Evolutionary conservation across 2,329 filamentous ascomycete genomes (phyloP), one percentile per base, ranked within the genome.

Genomic region (Niveomyces coronatus): DNA sequence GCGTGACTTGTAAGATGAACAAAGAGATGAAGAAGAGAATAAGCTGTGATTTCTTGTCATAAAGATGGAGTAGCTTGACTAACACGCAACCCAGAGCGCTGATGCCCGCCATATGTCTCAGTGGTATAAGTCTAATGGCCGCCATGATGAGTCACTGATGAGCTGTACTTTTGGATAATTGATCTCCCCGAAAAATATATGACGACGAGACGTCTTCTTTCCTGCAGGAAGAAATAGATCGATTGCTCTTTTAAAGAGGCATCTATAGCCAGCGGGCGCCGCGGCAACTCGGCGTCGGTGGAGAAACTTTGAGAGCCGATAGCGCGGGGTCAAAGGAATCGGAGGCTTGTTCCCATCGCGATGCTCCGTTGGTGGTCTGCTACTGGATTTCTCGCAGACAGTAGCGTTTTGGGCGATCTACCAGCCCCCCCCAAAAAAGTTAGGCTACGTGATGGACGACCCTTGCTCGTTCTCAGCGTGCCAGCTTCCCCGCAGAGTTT

Each of bases 91-190:
- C 40, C 5, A 39, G 16, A 2, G 39, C 11, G 28, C 40, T 42
- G 31, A 38, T 35, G 31, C 30, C 35, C 24, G 32, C 31, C 31
- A 42, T 39, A n/a, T 31, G 31, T 22, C 29, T 39, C 9, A 42
- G 31, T n/a, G 40, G 40, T 17, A 42, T 42, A 18, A 35, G 31
- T 35, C 40, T 15, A 5, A 42, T 39, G 19, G 40, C 40, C 5
- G 40, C 32, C 35, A 42, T 41, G 14, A 6, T 18, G 18, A 9
- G 18, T 26, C 8, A 14, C 9, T 18, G 17, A n/a, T n/a, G n/a
- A n/a, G n/a, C n/a, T n/a, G n/a, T n/a, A n/a, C n/a, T n/a, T n/a
- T n/a, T n/a, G n/a, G n/a, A n/a, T n/a, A n/a, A n/a, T 16, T n/a
- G 13, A 13, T 37, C 5, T 20, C 7, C 8, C 13, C 7, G 14